These are phyloP conservation scores for Penicillium sp. DNA, from an alignment of 2,329 filamentous ascomycete genomes.

Conservation along the genomic window DNA sequence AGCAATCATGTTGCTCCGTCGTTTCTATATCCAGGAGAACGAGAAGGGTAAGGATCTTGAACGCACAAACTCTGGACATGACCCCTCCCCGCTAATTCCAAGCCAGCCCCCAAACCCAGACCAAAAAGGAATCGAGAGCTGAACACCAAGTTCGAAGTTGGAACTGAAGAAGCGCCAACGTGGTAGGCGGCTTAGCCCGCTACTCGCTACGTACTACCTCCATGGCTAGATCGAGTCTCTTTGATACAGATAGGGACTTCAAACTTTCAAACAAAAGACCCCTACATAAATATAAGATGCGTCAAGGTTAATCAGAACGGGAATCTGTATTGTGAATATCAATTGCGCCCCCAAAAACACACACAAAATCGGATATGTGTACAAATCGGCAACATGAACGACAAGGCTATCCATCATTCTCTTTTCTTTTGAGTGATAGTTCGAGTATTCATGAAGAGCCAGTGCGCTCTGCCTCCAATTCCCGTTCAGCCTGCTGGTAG, in stretches of 20 bases:
- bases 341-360: constrained; percentile 24
- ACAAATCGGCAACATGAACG: constrained; percentile 23
- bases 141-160: constrained; percentile 56
- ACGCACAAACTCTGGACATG: background rate
- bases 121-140: constrained; percentile 64
- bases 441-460: constrained; percentile 20
- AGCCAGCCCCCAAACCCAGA: constrained; percentile 60
- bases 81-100: constrained; percentile 12
- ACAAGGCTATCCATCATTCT: constrained; percentile 10
- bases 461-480: constrained; percentile 75
- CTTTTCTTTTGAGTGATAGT: constrained; percentile 13
- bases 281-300: background rate
- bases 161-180: constrained; percentile 4
- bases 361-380: constrained; percentile 28
- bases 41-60: constrained; percentile 64
- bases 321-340: constrained; percentile 24
- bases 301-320: constrained; percentile 8
- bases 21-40: constrained; percentile 98
- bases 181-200: background rate
- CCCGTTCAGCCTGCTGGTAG: constrained; percentile 90
- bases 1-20: constrained; percentile 84
- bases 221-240: background rate
- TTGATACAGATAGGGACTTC: background rate
- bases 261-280: background rate
- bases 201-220: background rate